Evolutionary conservation across 2,329 filamentous ascomycete genomes (phyloP).

Genomic region (Ceratocystis huliohia): DNA sequence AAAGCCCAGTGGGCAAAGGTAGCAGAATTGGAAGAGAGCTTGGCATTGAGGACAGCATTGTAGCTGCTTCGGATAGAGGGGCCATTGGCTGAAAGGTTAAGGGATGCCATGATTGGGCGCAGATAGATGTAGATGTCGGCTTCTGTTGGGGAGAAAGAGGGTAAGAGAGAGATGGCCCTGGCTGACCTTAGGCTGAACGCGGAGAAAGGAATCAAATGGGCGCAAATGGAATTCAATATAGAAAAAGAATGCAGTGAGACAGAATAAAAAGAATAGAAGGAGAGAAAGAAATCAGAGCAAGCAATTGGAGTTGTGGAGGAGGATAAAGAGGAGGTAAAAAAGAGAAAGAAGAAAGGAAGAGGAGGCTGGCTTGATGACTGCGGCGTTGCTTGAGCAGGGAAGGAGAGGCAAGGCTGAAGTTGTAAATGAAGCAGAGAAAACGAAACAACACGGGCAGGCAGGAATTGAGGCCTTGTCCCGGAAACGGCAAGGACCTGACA

Average conservation of each 20-base stretch:
- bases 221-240: background rate
- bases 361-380: slow-evolving; percentile 13
- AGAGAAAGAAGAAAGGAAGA: background rate
- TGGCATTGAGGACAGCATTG: slow-evolving; percentile 43
- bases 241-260: background rate
- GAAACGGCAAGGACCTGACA: slow-evolving; percentile 5
- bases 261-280: background rate
- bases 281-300: background rate
- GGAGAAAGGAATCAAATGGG: background rate
- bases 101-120: slow-evolving; percentile 50
- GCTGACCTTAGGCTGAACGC: background rate
- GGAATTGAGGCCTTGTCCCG: slow-evolving; percentile 9
- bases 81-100: slow-evolving; percentile 68
- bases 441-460: slow-evolving; percentile 1
- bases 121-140: slow-evolving; percentile 7
- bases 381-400: background rate
- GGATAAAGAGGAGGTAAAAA: background rate
- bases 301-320: background rate
- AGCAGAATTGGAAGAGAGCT: slow-evolving; percentile 49
- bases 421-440: slow-evolving; percentile 3
- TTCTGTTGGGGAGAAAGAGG: background rate
- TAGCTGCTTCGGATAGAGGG: slow-evolving; percentile 77
- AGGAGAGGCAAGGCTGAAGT: slow-evolving; percentile 13
- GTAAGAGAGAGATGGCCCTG: background rate
- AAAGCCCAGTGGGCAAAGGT: slow-evolving; percentile 89